Evolutionary conservation across 2,329 filamentous ascomycete genomes (phyloP), one percentile per base, ranked within the genome.

Genomic region (Aphanoascus verrucosus): DNA sequence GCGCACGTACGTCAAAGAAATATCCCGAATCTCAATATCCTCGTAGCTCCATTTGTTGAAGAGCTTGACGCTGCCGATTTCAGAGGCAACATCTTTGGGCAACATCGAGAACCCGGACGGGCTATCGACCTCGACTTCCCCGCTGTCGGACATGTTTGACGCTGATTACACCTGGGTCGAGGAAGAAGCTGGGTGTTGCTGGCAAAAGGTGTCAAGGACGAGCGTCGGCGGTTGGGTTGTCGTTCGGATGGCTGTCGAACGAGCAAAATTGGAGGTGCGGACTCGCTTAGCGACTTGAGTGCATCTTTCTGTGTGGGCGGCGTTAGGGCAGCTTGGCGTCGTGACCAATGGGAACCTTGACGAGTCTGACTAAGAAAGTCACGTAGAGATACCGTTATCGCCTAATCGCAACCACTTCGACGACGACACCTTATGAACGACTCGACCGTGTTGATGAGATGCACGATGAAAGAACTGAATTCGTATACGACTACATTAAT

Each of bases 31-130:
- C 83, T 98, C 93, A 72, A 98, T 91, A 84, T 97, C 88, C 74
- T 93, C 93, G 79, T 97, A 98, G 78, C 78, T 84, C 84, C 90
- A 95, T 79, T 94, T 94, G 85, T 93, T 94, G 84, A 95, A 94
- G 69, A 95, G 83, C 85, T 94, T 94, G 75, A 93, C 81, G 77
- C 81, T 85, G 76, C 89, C 90, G 77, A 93, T 84, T 79, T 94
- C 88, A 69, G 83, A 80, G 69, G 83, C 79, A 72, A 94, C 85
- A 65, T 95, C 89, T 84, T 94, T 95, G 77, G 91, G 89, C 65
- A 96, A 86, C 73, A 89, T 82, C 71, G 82, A 77, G 77, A 83
- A 86, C 76, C 81, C 80, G 72, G 79, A 77, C 70, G 82, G 79
- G 79, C 77, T 82, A 75, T 88, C 85, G 76, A 93, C 85, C 81